Conservation (phyloP, 2,329 filamentous ascomycete genomes). For the Aureobasidium sp. region DNA sequence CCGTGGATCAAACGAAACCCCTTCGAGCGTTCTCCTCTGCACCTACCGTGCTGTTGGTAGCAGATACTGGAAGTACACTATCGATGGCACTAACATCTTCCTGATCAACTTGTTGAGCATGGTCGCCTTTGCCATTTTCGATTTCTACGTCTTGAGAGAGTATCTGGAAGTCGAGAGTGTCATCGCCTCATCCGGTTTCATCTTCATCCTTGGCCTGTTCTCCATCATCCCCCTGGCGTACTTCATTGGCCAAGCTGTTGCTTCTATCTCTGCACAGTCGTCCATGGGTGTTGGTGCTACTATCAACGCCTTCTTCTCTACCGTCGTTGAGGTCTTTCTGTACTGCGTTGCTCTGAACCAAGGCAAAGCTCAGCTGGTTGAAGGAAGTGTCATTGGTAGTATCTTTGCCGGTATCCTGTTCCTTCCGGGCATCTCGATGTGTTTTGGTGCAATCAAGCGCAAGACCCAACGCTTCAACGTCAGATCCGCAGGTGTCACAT, state of each 20-base stretch:
- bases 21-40: slow-evolving; percentile 83
- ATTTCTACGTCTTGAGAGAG: slow-evolving; percentile 72
- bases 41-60: slow-evolving; percentile 90
- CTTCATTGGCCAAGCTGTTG: slow-evolving; percentile 96
- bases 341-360: slow-evolving; percentile 91
- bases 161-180: slow-evolving; percentile 60
- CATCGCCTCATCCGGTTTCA: slow-evolving; percentile 73
- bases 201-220: slow-evolving; percentile 74
- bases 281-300: slow-evolving; percentile 97
- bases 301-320: slow-evolving; percentile 97
- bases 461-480: slow-evolving; percentile 99
- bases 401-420: slow-evolving; percentile 96
- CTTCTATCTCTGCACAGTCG: slow-evolving; percentile 95
- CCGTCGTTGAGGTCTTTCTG: slow-evolving; percentile 91
- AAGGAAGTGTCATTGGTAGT: slow-evolving; percentile 94
- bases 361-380: slow-evolving; percentile 85
- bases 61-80: slow-evolving; percentile 98
- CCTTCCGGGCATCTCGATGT: slow-evolving; percentile 93
- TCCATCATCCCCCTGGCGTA: slow-evolving; percentile 96
- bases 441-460: slow-evolving; percentile 92
- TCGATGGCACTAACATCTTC: slow-evolving; percentile 98
- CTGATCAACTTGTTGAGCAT: slow-evolving; percentile 93
- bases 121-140: slow-evolving; percentile 88
- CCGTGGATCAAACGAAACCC: slow-evolving; percentile 34
- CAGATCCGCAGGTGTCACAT: slow-evolving; percentile 89